Base-by-base conservation (phyloP, 148 eudicot species). In the Amaranthus cruentus region DNA sequence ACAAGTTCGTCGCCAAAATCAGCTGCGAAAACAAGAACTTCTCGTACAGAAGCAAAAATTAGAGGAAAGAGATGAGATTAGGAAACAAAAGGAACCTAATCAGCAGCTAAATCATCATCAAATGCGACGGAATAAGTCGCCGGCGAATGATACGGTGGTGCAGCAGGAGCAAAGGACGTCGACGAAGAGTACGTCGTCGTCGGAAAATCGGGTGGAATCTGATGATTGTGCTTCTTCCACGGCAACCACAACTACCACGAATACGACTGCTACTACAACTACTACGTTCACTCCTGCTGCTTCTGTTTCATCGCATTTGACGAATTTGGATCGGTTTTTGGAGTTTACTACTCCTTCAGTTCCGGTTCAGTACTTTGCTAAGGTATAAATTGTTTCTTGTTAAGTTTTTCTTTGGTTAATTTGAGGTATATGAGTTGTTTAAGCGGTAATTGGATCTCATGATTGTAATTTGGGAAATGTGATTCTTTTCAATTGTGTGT, bases 291-390 rank as follows among this genome's bases (percentile, higher is more conserved):
- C 77, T 28, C 55, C 79, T 6, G 62, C 74, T 1, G 55, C 73
- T 28, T 70, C 82, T 6, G 50, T 81, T 13, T 56, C 84, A 18
- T 50, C 79, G 77, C 64, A 69, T 79, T 76, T 53, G 72, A 82
- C 84, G 11, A 90, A 93, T 85, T 86, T 93, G 81, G 95, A 91
- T 87, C 90, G 90, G 71, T 93, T 93, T 73, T 75, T 93, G 81
- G 89, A 89, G 84, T 81, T 83, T 57, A 93, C 97, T 58, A 93
- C 95, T 81, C 97, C 97, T 0, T 5, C 68, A 48, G 92, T 93
- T 10, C 80, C 81, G 3, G 91, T 95, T 52, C 97, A 89, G 75
- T 71, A 74, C 62, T 88, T 93, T 72, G 60, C 92, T 15, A 89
- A 86, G 98, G 98, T 90, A 85, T 28, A 28, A 28, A 4, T 7